Conservation (phyloP, 257 asterid genomes). For the Henckelia pumila region DNA sequence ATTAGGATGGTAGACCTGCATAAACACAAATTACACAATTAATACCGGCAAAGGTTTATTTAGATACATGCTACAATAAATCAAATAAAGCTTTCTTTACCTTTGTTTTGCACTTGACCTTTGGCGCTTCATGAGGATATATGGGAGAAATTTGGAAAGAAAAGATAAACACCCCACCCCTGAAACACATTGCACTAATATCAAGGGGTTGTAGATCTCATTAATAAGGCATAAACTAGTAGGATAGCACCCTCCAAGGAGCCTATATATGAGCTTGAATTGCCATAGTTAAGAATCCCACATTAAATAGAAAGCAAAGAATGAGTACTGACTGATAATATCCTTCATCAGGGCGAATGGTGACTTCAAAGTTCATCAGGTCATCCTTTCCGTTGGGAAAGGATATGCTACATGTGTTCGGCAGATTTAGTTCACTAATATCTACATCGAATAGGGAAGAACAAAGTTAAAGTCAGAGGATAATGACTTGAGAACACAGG, state of each 20-base stretch:
- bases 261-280: neutral
- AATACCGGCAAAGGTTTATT: neutral
- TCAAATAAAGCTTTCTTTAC: constrained; percentile 32
- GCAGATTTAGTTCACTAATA: constrained; percentile 88
- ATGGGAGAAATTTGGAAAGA: constrained; percentile 87
- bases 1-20: constrained; percentile 94
- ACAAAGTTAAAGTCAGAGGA: constrained; percentile 14
- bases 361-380: constrained; percentile 93
- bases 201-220: constrained; percentile 6
- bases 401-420: constrained; percentile 71
- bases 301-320: neutral
- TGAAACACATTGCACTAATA: constrained; percentile 27
- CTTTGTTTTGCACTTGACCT: constrained; percentile 99
- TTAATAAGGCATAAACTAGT: neutral
- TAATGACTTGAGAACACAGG: neutral
- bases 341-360: constrained; percentile 91
- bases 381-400: constrained; percentile 95
- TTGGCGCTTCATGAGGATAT: constrained; percentile 97
- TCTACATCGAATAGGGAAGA: constrained; percentile 40
- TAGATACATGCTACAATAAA: neutral
- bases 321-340: constrained; percentile 60
- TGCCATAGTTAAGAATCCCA: neutral
- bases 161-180: constrained; percentile 81
- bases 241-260: neutral
- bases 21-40: constrained; percentile 1